Evolutionary conservation across 768 basidiomycete species (phyloP).

Genomic region (Suillus lakei): DNA sequence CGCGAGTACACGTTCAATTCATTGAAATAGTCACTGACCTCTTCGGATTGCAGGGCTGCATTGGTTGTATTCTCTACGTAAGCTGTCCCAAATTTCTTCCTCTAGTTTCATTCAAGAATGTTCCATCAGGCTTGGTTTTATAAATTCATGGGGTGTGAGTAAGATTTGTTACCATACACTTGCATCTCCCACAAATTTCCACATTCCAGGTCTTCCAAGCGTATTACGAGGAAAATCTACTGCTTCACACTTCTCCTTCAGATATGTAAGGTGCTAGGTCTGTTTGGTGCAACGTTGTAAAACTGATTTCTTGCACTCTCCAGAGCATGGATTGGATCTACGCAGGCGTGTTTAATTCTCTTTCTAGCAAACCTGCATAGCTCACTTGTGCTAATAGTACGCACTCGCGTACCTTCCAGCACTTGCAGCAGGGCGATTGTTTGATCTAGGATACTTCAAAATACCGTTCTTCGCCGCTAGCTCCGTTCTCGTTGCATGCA

Average conservation of each 20-base stretch:
- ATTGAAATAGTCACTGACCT: conserved; percentile 24
- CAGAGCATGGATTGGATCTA: conserved; percentile 83
- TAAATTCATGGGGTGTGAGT: conserved; percentile 77
- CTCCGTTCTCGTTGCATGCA: conserved; percentile 53
- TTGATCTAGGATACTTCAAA: conserved; percentile 73
- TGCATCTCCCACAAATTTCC: conserved; percentile 1
- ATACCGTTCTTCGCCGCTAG: conserved; percentile 53
- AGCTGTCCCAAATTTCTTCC: conserved; percentile 2
- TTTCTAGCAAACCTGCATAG: not conserved
- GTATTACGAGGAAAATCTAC: conserved; percentile 63
- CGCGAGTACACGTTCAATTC: conserved; percentile 18
- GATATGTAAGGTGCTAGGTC: conserved; percentile 50
- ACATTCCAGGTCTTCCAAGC: conserved; percentile 66
- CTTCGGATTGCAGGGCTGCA: conserved; percentile 44
- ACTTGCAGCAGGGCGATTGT: conserved; percentile 67
- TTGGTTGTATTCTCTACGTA: not conserved
- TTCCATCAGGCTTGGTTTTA: conserved; percentile 61
- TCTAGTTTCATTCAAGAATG: not conserved
- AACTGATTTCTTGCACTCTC: not conserved
- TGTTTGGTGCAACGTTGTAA: not conserved
- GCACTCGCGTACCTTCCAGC: conserved; percentile 66
- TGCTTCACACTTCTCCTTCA: conserved; percentile 57
- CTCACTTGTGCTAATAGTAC: conserved; percentile 46
- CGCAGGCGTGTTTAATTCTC: conserved; percentile 50
- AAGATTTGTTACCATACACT: not conserved